Evolutionary conservation across 495 filamentous ascomycete genomes (phyloP).

Genomic region (Penicillium antarcticum): DNA sequence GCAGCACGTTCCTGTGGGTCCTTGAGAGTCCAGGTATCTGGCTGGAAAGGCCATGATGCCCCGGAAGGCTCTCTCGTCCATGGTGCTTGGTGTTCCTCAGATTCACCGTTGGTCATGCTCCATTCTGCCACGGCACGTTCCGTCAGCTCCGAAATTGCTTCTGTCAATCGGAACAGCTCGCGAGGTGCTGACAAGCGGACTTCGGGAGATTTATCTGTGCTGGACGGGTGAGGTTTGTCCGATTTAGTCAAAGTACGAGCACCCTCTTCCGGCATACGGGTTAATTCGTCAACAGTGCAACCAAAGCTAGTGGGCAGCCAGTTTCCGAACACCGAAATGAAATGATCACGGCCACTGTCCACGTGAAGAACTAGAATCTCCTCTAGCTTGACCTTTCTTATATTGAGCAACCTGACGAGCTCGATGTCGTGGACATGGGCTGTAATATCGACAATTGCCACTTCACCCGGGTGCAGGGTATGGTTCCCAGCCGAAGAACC

Average conservation of each 20-base stretch:
- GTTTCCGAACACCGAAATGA: slow-evolving; percentile 70
- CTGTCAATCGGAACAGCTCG: slow-evolving; percentile 85
- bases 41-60: slow-evolving; percentile 73
- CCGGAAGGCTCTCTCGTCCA: slow-evolving; percentile 54
- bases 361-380: slow-evolving; percentile 91
- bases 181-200: slow-evolving; percentile 70
- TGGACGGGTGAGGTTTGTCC: slow-evolving; percentile 18
- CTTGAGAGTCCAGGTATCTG: slow-evolving; percentile 46
- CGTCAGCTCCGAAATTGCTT: slow-evolving; percentile 70
- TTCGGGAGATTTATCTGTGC: slow-evolving; percentile 36
- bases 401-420: slow-evolving; percentile 70
- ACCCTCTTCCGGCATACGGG: slow-evolving; percentile 76
- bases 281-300: slow-evolving; percentile 76
- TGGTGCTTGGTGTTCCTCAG: slow-evolving; percentile 41
- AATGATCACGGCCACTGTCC: slow-evolving; percentile 81
- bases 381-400: slow-evolving; percentile 60
- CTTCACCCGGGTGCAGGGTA: slow-evolving; percentile 78
- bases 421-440: slow-evolving; percentile 59
- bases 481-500: slow-evolving; percentile 38
- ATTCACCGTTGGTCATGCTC: slow-evolving; percentile 66
- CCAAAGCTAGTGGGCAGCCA: slow-evolving; percentile 87
- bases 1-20: slow-evolving; percentile 29
- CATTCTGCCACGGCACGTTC: slow-evolving; percentile 78
- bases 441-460: slow-evolving; percentile 63
- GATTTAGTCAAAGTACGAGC: slow-evolving; percentile 48